Evolutionary conservation across 208 protist genomes (phyloP), one percentile per base, ranked within the genome.

Genomic region (Blastocrithidia nonstop): DNA sequence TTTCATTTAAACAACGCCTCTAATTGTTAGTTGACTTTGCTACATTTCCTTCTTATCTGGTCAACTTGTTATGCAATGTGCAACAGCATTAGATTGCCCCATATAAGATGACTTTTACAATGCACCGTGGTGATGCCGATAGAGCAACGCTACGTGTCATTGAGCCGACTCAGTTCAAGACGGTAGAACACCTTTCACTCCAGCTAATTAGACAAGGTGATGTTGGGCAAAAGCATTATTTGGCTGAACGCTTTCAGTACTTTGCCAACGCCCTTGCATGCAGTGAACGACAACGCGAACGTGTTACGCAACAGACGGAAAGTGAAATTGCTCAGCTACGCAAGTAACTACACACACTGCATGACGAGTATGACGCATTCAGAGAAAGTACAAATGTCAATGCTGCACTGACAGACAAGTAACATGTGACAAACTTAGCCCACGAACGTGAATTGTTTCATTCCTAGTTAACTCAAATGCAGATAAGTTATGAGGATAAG

Each of bases 1-100:
- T 63, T 16, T 47, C 40, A 45, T 88, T 88, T 48, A 78, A 80
- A 53, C 69, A 88, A 45, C 54, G 56, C 16, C 57, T 83, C 6
- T 75, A 92, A 56, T 66, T 92, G 4, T 44, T 67, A n/a, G 75
- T 92, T 0, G 78, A 92, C 61, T 88, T 92, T 24, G 50, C 54
- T 23, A 75, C 62, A 7, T 92, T 92, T 47, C 78, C 83, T n/a
- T 59, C 51, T 16, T 84, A 75, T 48, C 55, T 92, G 29, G 74
- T 82, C 4, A 66, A 53, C 11, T 68, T 92, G 72, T 31, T 92
- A 2, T 54, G 72, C 24, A 25, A 11, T 35, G 50, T 15, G 57
- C 42, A 17, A 61, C 88, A 39, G 65, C 53, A 3, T n/a, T n/a
- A n/a, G n/a, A n/a, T n/a, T n/a, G n/a, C 61, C 11, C 55, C 69